phyloP scores from a whole-genome alignment of 306 rosid species.

The Vicia villosa region DNA sequence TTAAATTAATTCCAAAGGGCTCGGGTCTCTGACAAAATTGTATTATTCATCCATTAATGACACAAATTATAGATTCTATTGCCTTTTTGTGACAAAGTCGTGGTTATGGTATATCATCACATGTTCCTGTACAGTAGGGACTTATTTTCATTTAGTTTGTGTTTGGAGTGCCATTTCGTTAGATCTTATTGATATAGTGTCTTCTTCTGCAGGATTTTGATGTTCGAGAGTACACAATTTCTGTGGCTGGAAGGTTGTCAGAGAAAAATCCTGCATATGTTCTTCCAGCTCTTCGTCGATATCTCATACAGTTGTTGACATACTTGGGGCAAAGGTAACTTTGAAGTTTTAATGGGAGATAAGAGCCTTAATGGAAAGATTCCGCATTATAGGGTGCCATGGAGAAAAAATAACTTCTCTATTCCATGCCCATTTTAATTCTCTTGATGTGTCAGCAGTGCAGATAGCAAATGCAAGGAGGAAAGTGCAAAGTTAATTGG shows the following conservation, averaged over 20 bases:
- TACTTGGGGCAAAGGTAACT: constrained; percentile 91
- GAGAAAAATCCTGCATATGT: constrained; percentile 99
- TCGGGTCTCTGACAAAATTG: constrained; percentile 6
- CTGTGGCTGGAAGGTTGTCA: constrained; percentile 93
- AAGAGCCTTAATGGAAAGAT: background rate
- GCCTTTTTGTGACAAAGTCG: background rate
- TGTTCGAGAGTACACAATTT: constrained; percentile 91
- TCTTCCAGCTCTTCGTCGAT: constrained; percentile 99
- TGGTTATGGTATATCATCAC: constrained; percentile 16
- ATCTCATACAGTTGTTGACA: constrained; percentile 92
- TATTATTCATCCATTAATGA: background rate
- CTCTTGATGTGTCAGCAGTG: constrained; percentile 72
- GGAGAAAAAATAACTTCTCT: constrained; percentile 17
- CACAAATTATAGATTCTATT: constrained; percentile 6
- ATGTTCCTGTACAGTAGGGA: constrained; percentile 26
- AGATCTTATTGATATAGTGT: constrained; percentile 28
- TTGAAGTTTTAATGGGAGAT: constrained; percentile 28
- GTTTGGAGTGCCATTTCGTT: constrained; percentile 34
- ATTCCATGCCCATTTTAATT: constrained; percentile 40
- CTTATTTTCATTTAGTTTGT: constrained; percentile 34
- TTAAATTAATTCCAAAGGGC: constrained; percentile 1
- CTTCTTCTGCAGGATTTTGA: constrained; percentile 77
- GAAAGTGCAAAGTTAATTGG: constrained; percentile 98
- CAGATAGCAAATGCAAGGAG: constrained; percentile 99
- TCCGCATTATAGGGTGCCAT: constrained; percentile 25